These are phyloP conservation scores for Xylariaceae sp. DNA, from an alignment of 2,329 filamentous ascomycete species.

Conservation along the genomic window DNA sequence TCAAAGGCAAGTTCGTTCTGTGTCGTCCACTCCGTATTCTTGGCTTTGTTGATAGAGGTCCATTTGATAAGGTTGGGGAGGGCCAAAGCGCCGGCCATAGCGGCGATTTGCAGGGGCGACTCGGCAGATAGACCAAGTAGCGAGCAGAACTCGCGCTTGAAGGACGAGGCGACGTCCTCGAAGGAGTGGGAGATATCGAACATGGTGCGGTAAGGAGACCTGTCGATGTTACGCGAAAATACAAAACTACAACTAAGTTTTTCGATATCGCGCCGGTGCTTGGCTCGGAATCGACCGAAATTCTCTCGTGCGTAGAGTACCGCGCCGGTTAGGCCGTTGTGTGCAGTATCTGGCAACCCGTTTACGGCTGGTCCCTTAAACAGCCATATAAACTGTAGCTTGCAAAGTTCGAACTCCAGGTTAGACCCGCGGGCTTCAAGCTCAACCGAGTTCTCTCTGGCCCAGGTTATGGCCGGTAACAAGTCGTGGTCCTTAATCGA, in stretches of 20 bases:
- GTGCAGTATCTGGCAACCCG: slow-evolving; percentile 46
- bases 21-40: slow-evolving; percentile 92
- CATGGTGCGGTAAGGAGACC: slow-evolving; percentile 72
- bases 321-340: slow-evolving; percentile 58
- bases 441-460: slow-evolving; percentile 60
- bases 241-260: slow-evolving; percentile 76
- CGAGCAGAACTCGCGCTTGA: slow-evolving; percentile 91
- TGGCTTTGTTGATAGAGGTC: slow-evolving; percentile 78
- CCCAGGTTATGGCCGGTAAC: slow-evolving; percentile 81
- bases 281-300: slow-evolving; percentile 67
- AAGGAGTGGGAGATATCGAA: slow-evolving; percentile 75
- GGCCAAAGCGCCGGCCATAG: slow-evolving; percentile 87
- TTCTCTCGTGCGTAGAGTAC: slow-evolving; percentile 69
- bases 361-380: slow-evolving; percentile 60
- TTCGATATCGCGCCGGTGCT: slow-evolving; percentile 75
- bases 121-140: slow-evolving; percentile 84
- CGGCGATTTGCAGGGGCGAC: slow-evolving; percentile 86
- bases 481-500: slow-evolving; percentile 72
- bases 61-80: slow-evolving; percentile 85
- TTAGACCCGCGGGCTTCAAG: slow-evolving; percentile 83
- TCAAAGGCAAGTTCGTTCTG: slow-evolving; percentile 83
- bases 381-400: slow-evolving; percentile 83
- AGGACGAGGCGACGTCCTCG: slow-evolving; percentile 77
- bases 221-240: slow-evolving; percentile 66
- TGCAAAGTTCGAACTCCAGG: slow-evolving; percentile 89